phyloP scores from a whole-genome alignment of 768 basidiomycete species.

The Lactarius quietus region DNA sequence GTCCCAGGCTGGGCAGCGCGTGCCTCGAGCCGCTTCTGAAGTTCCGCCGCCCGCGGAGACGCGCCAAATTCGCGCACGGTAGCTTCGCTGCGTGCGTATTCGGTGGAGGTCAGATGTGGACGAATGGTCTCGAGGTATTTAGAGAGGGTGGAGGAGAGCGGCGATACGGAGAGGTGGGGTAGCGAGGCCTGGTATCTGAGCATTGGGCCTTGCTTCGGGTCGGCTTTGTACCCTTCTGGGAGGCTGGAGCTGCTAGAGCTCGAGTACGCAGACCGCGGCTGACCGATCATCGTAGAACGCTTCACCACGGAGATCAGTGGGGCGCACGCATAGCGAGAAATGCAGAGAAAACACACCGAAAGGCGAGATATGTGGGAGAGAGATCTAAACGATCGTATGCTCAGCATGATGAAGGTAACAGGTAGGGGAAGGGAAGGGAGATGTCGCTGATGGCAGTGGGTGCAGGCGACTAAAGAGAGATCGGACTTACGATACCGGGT shows the following conservation, averaged over 20 bases:
- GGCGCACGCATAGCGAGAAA: background rate
- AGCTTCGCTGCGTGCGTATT: constrained; percentile 54
- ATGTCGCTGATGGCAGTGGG: background rate
- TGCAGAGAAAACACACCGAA: constrained; percentile 7
- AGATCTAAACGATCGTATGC: constrained; percentile 5
- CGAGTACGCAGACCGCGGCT: constrained; percentile 1
- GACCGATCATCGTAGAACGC: background rate
- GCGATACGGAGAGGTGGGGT: constrained; percentile 78
- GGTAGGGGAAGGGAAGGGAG: background rate
- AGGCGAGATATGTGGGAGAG: constrained; percentile 3
- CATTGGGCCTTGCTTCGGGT: constrained; percentile 62
- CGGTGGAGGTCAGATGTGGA: constrained; percentile 67
- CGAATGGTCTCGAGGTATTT: constrained; percentile 87
- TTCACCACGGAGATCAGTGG: background rate
- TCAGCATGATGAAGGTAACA: constrained; percentile 5
- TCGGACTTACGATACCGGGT: background rate
- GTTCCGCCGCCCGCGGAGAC: constrained; percentile 62
- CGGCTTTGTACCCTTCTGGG: constrained; percentile 48
- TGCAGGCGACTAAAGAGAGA: background rate
- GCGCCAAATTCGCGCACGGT: constrained; percentile 64
- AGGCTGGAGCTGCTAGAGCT: constrained; percentile 15
- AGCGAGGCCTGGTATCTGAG: constrained; percentile 69
- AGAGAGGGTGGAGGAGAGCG: constrained; percentile 72
- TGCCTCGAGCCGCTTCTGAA: constrained; percentile 75
- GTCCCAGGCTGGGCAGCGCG: constrained; percentile 59